Conservation (phyloP, 2,329 filamentous ascomycete genomes). For the Nothophoma quercina region DNA sequence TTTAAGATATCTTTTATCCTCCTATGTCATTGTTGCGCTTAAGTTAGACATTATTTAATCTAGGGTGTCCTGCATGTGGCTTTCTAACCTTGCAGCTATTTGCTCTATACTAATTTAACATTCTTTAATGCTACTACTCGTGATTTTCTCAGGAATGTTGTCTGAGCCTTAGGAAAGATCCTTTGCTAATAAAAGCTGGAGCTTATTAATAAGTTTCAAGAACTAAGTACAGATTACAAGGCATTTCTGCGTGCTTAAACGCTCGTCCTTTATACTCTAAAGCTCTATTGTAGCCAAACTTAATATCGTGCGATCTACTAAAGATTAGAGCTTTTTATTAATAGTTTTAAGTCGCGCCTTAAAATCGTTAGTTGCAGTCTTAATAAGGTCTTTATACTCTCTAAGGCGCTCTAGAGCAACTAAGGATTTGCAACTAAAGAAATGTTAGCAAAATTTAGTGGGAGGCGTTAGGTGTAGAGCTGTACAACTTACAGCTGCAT, state of each 20-base stretch:
- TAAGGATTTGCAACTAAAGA: conserved; percentile 21
- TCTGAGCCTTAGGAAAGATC: not conserved
- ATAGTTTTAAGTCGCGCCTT: conserved; percentile 21
- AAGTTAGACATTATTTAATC: conserved; percentile 11
- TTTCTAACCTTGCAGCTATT: conserved; percentile 15
- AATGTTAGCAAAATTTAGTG: not conserved
- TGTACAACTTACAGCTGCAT: conserved; percentile 50
- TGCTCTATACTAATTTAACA: conserved; percentile 15
- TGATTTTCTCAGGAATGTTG: conserved; percentile 9
- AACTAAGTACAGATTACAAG: conserved; percentile 19
- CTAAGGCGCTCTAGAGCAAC: conserved; percentile 14
- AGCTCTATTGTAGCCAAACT: conserved; percentile 11
- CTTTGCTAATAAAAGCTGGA: conserved; percentile 6
- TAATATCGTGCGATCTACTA: conserved; percentile 8
- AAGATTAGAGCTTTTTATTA: conserved; percentile 20
- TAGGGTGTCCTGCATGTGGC: conserved; percentile 14
- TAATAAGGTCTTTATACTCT: conserved; percentile 22
- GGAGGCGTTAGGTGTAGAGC: not conserved
- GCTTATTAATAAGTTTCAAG: conserved; percentile 18
- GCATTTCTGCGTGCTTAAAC: conserved; percentile 21
- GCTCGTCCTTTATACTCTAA: conserved; percentile 17
- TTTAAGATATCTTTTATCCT: conserved; percentile 6
- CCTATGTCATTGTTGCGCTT: conserved; percentile 7
- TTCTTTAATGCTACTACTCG: conserved; percentile 16
- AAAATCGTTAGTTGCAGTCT: conserved; percentile 22